phyloP scores from a whole-genome alignment of 1,284 basidiomycete species.

The Ceratobasidium sp. region DNA sequence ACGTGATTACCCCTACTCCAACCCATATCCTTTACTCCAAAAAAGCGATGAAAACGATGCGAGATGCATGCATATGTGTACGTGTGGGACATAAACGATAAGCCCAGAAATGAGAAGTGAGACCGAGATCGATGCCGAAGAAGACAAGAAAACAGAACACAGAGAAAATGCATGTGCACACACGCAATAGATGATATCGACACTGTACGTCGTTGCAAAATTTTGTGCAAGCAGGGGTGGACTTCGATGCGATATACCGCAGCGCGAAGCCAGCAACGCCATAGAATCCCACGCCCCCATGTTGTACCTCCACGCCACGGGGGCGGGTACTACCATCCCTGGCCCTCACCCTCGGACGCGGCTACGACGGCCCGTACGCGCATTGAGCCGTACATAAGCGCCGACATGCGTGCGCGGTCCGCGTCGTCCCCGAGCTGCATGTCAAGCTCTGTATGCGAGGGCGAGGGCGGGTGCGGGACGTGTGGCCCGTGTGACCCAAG shows the following conservation, averaged over 20 bases:
- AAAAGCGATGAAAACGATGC: not conserved
- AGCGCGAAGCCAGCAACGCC: too few species aligned
- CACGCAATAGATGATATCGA: not conserved
- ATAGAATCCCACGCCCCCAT: not conserved
- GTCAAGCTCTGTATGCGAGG: conserved; percentile 10
- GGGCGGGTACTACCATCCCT: conserved; percentile 16
- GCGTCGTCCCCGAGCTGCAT: conserved; percentile 23
- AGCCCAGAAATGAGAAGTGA: too few species aligned
- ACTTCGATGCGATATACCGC: not conserved
- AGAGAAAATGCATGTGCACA: not conserved
- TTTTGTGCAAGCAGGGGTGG: not conserved
- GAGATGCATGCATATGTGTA: not conserved
- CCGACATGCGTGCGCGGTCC: conserved; percentile 33
- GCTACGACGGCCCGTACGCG: conserved; percentile 23
- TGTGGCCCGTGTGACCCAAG: not conserved
- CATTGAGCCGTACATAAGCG: conserved; percentile 41
- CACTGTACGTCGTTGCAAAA: not conserved
- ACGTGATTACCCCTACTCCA: not conserved
- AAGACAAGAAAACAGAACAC: not conserved
- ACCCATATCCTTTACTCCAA: not conserved
- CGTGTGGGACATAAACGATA: not conserved
- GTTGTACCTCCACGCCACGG: not conserved
- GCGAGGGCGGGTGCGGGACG: not conserved
- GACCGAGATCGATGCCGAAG: too few species aligned
- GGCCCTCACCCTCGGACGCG: conserved; percentile 26